A percentile compares a stretch with the other conserved stretches of the same genome.
Conservation (phyloP, 2,329 filamentous ascomycete genomes). For the Stemphylium beticola region DNA sequence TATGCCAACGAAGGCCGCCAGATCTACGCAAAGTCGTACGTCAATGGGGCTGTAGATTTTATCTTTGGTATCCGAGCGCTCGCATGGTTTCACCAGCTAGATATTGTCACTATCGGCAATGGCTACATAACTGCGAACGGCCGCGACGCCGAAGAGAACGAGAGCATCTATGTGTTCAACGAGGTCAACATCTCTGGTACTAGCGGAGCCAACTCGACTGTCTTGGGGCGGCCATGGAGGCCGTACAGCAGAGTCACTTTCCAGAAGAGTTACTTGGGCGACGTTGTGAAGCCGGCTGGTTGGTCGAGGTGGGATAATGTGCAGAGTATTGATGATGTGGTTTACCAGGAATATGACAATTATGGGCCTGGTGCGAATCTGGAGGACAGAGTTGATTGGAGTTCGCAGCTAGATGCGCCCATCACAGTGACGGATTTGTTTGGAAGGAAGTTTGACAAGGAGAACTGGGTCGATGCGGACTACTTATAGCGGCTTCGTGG, state of each 20-base stretch:
- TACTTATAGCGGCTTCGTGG: neutral
- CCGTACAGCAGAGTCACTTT: conserved; percentile 56
- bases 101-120: conserved; percentile 22
- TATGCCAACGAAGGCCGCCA: conserved; percentile 54
- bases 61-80: conserved; percentile 58
- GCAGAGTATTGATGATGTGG: conserved; percentile 22
- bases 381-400: conserved; percentile 11
- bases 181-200: conserved; percentile 53
- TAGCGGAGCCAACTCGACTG: conserved; percentile 43
- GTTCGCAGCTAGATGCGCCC: conserved; percentile 8
- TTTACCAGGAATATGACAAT: conserved; percentile 27
- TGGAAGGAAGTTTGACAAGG: conserved; percentile 19
- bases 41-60: conserved; percentile 64
- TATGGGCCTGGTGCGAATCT: conserved; percentile 19
- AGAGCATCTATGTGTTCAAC: conserved; percentile 61
- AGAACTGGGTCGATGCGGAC: conserved; percentile 24
- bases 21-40: conserved; percentile 61
- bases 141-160: conserved; percentile 22
- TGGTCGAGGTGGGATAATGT: conserved; percentile 52
- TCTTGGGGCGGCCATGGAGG: conserved; percentile 59
- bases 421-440: conserved; percentile 17
- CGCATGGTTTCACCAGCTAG: conserved; percentile 55
- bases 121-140: conserved; percentile 34
- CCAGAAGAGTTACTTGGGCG: conserved; percentile 57
- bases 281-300: conserved; percentile 63